Evolutionary conservation across 208 protist genomes (phyloP).

Genomic region (Tritrichomonas foetus): DNA sequence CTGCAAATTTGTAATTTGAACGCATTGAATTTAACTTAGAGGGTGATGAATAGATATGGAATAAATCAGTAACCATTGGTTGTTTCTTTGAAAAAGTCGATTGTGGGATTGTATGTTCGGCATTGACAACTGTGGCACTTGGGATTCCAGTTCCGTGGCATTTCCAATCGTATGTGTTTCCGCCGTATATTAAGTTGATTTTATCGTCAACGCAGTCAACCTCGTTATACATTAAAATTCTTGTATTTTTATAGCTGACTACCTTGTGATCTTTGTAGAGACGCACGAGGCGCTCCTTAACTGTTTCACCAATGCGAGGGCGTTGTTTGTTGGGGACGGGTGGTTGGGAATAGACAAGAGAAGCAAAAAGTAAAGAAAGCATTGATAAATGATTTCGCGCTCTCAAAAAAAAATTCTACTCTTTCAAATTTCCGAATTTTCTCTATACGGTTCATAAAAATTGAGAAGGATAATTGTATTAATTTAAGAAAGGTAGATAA

Average conservation of each 20-base stretch:
- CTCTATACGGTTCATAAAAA: too few species aligned
- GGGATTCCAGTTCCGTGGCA: background rate
- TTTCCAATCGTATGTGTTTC: background rate
- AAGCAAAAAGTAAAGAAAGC: too few species aligned
- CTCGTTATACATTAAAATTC: background rate
- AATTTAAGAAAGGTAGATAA: too few species aligned
- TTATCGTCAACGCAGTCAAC: background rate
- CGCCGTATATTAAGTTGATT: background rate
- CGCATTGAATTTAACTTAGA: background rate
- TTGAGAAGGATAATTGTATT: too few species aligned
- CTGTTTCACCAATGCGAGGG: background rate
- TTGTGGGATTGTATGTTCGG: constrained; percentile 15
- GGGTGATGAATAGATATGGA: background rate
- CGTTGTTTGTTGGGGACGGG: too few species aligned
- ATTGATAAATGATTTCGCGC: too few species aligned
- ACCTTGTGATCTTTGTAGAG: background rate
- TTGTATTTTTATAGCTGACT: background rate
- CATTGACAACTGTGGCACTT: background rate
- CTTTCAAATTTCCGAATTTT: too few species aligned
- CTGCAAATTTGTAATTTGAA: background rate
- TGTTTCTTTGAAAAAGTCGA: background rate
- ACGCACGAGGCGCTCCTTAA: background rate
- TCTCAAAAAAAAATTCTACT: too few species aligned
- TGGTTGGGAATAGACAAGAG: too few species aligned
- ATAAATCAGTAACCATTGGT: background rate